These are phyloP conservation scores for Populus nigra DNA, from an alignment of 345 rosid species.

Conservation along the genomic window DNA sequence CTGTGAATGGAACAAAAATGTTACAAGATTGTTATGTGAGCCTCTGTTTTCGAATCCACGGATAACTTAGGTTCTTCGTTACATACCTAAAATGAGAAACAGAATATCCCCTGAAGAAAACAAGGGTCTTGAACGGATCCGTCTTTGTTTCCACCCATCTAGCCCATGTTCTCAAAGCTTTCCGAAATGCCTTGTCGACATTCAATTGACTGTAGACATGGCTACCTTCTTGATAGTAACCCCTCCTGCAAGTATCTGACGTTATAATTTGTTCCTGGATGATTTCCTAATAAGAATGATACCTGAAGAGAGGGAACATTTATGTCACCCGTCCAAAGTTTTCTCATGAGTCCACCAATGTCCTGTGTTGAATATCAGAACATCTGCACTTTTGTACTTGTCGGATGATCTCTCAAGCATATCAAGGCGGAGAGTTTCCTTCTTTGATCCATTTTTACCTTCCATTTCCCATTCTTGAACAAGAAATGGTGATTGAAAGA, in stretches of 20 bases:
- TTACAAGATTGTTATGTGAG: no score
- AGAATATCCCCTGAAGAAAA: conserved; percentile 46
- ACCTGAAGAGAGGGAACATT: background rate
- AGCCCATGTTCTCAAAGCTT: conserved; percentile 47
- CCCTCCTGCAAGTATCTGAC: conserved; percentile 28
- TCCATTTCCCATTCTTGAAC: conserved; percentile 33
- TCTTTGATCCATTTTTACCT: conserved; percentile 25
- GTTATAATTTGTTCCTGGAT: background rate
- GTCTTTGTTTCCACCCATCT: conserved; percentile 45
- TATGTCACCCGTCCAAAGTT: conserved; percentile 41
- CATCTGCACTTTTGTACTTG: conserved; percentile 39
- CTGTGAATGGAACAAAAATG: conserved; percentile 7
- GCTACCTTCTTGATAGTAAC: conserved; percentile 47
- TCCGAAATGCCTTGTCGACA: conserved; percentile 36
- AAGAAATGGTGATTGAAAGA: conserved; percentile 28
- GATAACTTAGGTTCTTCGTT: background rate
- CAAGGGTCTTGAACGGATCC: conserved; percentile 35
- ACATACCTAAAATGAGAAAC: conserved; percentile 40
- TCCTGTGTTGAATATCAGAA: conserved; percentile 51
- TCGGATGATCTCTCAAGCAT: conserved; percentile 29
- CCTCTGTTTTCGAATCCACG: background rate
- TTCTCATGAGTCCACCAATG: conserved; percentile 68
- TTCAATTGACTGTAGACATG: conserved; percentile 30
- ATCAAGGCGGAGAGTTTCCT: conserved; percentile 49
- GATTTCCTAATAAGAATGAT: background rate